Percentiles rank a stretch among this genome's conserved stretches.
Conservation (phyloP, 441 rosid species). For the Hypseocharis bilobata region DNA sequence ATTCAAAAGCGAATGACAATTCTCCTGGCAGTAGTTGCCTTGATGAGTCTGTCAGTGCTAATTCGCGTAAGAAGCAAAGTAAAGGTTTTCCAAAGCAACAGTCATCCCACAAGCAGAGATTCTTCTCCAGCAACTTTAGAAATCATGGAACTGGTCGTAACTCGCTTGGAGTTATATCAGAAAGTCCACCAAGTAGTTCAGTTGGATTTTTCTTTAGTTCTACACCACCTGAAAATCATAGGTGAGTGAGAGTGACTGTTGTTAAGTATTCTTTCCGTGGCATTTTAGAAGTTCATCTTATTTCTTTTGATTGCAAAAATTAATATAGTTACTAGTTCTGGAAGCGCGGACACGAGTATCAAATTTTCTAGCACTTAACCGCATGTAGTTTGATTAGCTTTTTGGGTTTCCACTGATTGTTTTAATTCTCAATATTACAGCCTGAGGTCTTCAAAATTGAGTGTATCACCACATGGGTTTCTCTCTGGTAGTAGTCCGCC, state of each 20-base stretch:
- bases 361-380: too few species aligned
- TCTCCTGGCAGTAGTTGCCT: slow-evolving; percentile 35
- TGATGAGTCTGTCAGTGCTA: slow-evolving; percentile 46
- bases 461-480: slow-evolving; percentile 64
- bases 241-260: slow-evolving; percentile 44
- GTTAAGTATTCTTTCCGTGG: slow-evolving; percentile 1
- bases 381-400: background rate
- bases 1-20: slow-evolving; percentile 40
- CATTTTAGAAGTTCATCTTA: background rate
- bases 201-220: slow-evolving; percentile 92
- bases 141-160: slow-evolving; percentile 51
- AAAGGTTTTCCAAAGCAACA: slow-evolving; percentile 58
- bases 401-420: slow-evolving; percentile 11
- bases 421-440: slow-evolving; percentile 33
- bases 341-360: too few species aligned
- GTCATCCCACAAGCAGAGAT: slow-evolving; percentile 52
- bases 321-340: background rate
- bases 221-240: slow-evolving; percentile 79
- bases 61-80: slow-evolving; percentile 50
- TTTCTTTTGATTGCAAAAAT: background rate
- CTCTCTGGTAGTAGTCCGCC: slow-evolving; percentile 83
- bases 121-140: slow-evolving; percentile 73
- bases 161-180: slow-evolving; percentile 51
- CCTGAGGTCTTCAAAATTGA: slow-evolving; percentile 63
- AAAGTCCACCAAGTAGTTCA: slow-evolving; percentile 91